These are phyloP conservation scores for Fusarium pseudocircinatum DNA, from an alignment of 2,329 filamentous ascomycete species.

Conservation along the genomic window DNA sequence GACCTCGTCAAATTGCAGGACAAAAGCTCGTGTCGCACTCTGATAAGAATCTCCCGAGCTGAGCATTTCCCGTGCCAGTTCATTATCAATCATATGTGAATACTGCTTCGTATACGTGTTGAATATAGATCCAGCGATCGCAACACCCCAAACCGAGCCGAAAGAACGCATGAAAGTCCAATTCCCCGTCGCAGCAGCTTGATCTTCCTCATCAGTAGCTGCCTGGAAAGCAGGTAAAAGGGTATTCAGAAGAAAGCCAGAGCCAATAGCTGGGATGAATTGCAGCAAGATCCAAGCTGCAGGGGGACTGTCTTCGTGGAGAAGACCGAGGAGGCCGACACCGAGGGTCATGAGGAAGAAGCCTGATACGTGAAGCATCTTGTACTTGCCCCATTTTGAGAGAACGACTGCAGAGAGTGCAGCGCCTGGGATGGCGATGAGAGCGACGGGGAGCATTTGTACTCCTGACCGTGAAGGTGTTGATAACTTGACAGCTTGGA, in stretches of 20 bases:
- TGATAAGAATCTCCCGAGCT: conserved; percentile 43
- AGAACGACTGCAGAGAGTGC: conserved; percentile 44
- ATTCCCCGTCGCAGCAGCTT: conserved; percentile 49
- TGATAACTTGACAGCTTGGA: conserved; percentile 52
- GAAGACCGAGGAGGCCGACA: conserved; percentile 53
- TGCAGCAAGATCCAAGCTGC: conserved; percentile 54
- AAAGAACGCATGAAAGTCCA: conserved; percentile 57
- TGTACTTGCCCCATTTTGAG: conserved; percentile 47
- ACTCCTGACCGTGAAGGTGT: conserved; percentile 48
- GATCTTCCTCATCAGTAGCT: conserved; percentile 46
- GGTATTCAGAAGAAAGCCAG: conserved; percentile 54
- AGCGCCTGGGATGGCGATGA: conserved; percentile 44
- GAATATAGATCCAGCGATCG: conserved; percentile 56
- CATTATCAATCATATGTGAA: conserved; percentile 35
- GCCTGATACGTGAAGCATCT: conserved; percentile 48
- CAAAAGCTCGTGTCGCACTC: conserved; percentile 40
- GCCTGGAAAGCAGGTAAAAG: conserved; percentile 57
- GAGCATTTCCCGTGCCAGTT: conserved; percentile 23
- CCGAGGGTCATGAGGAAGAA: conserved; percentile 53
- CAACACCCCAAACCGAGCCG: conserved; percentile 56
- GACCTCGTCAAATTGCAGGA: conserved; percentile 30
- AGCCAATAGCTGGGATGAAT: conserved; percentile 51
- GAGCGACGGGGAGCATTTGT: conserved; percentile 45
- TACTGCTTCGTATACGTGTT: conserved; percentile 41
- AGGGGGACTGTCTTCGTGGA: conserved; percentile 45